A percentile compares a stretch with the other conserved stretches of the same genome.
Conservation (phyloP, 1,139 yeast genomes). For the Geotrichum citri-aurantii region DNA sequence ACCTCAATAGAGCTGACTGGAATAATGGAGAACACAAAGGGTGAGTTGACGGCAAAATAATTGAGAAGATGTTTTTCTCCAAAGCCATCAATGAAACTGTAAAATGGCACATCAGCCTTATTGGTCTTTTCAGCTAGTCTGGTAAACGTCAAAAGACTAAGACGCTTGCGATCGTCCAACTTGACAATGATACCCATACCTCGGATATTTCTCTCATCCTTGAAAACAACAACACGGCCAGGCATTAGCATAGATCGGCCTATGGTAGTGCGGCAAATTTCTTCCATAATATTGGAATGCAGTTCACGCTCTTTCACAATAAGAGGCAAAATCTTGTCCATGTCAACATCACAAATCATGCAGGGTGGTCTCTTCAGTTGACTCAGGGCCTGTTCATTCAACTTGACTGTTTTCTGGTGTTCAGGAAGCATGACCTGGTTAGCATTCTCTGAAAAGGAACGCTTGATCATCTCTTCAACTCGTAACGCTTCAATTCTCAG, state of each 20-base stretch:
- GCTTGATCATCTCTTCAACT: constrained; percentile 96
- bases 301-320: constrained; percentile 44
- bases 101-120: constrained; percentile 44
- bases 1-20: constrained; percentile 47
- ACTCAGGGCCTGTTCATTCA: constrained; percentile 46
- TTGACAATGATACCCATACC: constrained; percentile 45
- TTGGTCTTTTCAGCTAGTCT: background rate
- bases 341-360: constrained; percentile 38
- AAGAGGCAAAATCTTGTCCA: constrained; percentile 44
- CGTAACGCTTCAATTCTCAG: constrained; percentile 87
- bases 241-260: constrained; percentile 44
- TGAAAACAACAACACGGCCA: constrained; percentile 60
- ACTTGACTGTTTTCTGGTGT: constrained; percentile 61
- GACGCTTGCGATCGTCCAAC: constrained; percentile 2
- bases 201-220: constrained; percentile 42
- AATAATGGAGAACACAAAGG: constrained; percentile 41
- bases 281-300: constrained; percentile 45
- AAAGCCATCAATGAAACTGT: constrained; percentile 40
- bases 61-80: constrained; percentile 31
- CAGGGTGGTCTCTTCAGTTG: constrained; percentile 40
- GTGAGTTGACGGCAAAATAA: constrained; percentile 27
- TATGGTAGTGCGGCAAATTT: constrained; percentile 42
- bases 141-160: constrained; percentile 8
- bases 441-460: constrained; percentile 88
- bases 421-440: constrained; percentile 84